These are phyloP conservation scores for Petunia secreta DNA, from an alignment of 257 asterid genomes.

Conservation along the genomic window DNA sequence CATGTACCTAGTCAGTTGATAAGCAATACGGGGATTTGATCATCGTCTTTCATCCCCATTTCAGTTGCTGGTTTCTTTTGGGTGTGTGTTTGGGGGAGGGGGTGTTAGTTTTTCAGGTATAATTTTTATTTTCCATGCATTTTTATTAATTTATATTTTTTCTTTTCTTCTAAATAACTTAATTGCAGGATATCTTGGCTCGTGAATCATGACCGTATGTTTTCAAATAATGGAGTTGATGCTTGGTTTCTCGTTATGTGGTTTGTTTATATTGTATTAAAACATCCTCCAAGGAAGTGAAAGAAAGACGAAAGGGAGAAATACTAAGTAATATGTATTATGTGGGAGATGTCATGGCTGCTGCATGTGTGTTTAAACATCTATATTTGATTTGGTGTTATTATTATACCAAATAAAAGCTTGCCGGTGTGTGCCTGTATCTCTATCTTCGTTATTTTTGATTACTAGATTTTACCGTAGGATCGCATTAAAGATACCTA, in stretches of 20 bases:
- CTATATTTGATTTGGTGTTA: not conserved
- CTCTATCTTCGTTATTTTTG: not conserved
- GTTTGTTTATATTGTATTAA: not conserved
- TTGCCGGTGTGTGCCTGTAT: not conserved
- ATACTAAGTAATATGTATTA: not conserved
- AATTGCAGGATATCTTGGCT: conserved; percentile 15
- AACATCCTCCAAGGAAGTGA: not conserved
- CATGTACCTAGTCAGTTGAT: not conserved
- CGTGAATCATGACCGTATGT: not conserved
- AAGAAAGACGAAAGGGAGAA: not conserved
- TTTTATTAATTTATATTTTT: not conserved
- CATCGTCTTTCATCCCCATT: not conserved
- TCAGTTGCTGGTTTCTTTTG: no score
- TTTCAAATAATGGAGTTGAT: not conserved
- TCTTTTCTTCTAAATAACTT: not conserved
- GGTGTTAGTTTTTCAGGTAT: not conserved
- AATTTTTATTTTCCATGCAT: not conserved
- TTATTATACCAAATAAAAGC: not conserved
- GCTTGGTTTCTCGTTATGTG: not conserved
- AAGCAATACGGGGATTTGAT: not conserved
- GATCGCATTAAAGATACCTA: not conserved
- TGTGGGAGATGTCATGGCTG: conserved; percentile 10
- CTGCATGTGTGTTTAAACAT: not conserved
- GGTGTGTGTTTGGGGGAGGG: no score
- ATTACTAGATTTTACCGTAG: not conserved